These are phyloP conservation scores for Trypanosoma scelopori DNA, from an alignment of 208 protist genomes.

Conservation along the genomic window DNA sequence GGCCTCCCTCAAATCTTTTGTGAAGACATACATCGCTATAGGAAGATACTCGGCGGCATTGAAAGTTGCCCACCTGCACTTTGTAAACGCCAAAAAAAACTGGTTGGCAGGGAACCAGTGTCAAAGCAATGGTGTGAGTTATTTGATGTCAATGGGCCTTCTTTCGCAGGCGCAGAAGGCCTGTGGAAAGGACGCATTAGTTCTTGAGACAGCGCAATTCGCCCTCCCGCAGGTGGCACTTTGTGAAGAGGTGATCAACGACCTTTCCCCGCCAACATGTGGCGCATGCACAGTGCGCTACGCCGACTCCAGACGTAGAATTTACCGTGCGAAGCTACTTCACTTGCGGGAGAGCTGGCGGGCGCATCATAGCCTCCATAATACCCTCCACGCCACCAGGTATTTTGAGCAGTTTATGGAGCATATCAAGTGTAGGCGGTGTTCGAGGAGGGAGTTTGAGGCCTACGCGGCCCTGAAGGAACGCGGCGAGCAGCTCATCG, in stretches of 20 bases:
- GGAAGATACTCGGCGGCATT: conserved; percentile 68
- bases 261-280: conserved; percentile 44
- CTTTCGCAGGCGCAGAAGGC: conserved; percentile 68
- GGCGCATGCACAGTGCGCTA: conserved; percentile 63
- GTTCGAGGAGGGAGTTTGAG: conserved; percentile 37
- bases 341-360: conserved; percentile 66
- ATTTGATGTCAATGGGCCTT: conserved; percentile 81
- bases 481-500: conserved; percentile 72
- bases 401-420: conserved; percentile 75
- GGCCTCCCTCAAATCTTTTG: conserved; percentile 62
- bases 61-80: conserved; percentile 54
- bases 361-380: conserved; percentile 57
- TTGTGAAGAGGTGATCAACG: conserved; percentile 75
- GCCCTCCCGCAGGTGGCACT: conserved; percentile 69
- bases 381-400: conserved; percentile 41
- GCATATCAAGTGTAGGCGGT: conserved; percentile 42
- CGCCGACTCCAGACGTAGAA: conserved; percentile 46
- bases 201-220: conserved; percentile 79
- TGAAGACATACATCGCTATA: conserved; percentile 50
- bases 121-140: conserved; percentile 60
- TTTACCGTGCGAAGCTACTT: conserved; percentile 55
- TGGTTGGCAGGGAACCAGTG: conserved; percentile 56
- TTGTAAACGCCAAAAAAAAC: conserved; percentile 68
- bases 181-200: conserved; percentile 50
- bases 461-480: conserved; percentile 74